phyloP scores from a whole-genome alignment of 441 rosid genomes.

The Rhodomyrtus psidioides region DNA sequence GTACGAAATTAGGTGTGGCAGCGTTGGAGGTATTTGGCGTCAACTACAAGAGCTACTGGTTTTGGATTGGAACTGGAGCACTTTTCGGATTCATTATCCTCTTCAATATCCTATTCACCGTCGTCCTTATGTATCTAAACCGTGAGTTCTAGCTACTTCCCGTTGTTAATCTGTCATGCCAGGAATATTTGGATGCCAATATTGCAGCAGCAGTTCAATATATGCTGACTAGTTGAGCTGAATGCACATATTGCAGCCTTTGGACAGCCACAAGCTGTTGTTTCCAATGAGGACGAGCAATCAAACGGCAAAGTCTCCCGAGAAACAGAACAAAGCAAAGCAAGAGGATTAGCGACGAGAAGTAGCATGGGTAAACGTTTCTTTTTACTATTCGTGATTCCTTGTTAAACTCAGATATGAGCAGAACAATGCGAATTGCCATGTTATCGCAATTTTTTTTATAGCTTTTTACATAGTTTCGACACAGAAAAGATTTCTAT shows the following conservation, averaged over 20 bases:
- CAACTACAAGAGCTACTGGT: conserved; percentile 48
- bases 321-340: conserved; percentile 14
- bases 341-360: conserved; percentile 8
- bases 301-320: conserved; percentile 18
- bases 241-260: conserved; percentile 29
- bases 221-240: background rate
- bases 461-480: background rate
- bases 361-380: conserved; percentile 22
- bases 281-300: conserved; percentile 44
- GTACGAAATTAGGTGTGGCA: conserved; percentile 38
- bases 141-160: conserved; percentile 42
- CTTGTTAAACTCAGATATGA: background rate
- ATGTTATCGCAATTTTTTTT: background rate
- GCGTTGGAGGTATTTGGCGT: conserved; percentile 46
- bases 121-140: conserved; percentile 52
- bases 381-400: background rate
- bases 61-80: conserved; percentile 72
- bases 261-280: conserved; percentile 61
- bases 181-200: background rate
- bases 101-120: conserved; percentile 62
- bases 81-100: conserved; percentile 52
- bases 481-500: background rate
- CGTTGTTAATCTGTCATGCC: background rate
- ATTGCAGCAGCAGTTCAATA: background rate
- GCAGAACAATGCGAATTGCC: background rate